Base-by-base conservation (phyloP, 2,329 filamentous ascomycete species). In the Lecanicillium sp. region DNA sequence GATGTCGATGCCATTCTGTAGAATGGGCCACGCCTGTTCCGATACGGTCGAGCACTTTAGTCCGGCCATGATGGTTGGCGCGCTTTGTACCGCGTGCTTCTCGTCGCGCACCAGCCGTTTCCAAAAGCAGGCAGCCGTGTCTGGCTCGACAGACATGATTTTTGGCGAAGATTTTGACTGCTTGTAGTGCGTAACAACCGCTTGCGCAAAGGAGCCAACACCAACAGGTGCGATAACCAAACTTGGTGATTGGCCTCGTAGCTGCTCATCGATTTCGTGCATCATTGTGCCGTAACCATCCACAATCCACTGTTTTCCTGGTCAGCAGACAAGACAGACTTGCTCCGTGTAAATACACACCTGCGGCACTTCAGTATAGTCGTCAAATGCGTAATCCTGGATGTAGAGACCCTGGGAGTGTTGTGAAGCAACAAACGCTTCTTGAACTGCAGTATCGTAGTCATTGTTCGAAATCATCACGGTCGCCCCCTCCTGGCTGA, bases 261-360 rank as follows among this genome's bases (percentile, higher is more conserved):
- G 59, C 58, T 90, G 85, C 17, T 69, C 60, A 42, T 89, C 84
- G 0, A 79, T 69, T 58, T 93, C 87, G 3, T 65, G 61, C 52
- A 90, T 68, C 75, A 90, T 83, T 0, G 86, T 89, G 4, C 72
- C 72, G 57, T 91, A 93, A 0, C 87, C 87, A 51, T 91, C 81
- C 0, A 89, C 83, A 19, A 90, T 84, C 81, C 84, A 90, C 62
- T 78, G 39, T 11, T 26, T 6, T n/a, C 26, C n/a, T n/a, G 19
- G 11, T n/a, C 14, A 20, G 19, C n/a, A 38, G 26, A 30, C 7
- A 21, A 27, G 10, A n/a, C 8, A 20, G 3, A 17, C 6, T 2
- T 20, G 9, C 12, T 42, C 12, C 24, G 1, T 30, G n/a, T 7
- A 11, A 32, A 21, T 5, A 51, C 63, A 51, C 48, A 77, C 78